Base-by-base conservation (phyloP, 371 early-diverging fungal genomes). In the Rhizomucor pusillus region DNA sequence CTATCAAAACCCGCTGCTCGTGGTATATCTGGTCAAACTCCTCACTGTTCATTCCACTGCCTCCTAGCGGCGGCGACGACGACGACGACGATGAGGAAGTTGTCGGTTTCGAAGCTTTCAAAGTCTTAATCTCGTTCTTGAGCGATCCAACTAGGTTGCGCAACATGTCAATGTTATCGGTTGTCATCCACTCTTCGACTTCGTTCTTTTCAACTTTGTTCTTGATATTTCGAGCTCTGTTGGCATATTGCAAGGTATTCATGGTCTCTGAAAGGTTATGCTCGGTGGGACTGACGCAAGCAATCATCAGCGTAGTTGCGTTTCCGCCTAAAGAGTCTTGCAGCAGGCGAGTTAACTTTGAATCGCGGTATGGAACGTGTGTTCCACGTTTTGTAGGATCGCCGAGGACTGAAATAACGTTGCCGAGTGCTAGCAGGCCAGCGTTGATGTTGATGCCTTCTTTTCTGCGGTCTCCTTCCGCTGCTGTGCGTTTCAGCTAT, bases 161-260 rank as follows among this genome's bases (percentile, higher is more conserved):
- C 18, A 86, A 60, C 35, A 83, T 62, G 33, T 82, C 84, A 7
- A 82, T 59, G 62, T 83, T 85, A 19, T 79, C 84, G 24, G 69
- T 73, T 36, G 77, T 80, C 65, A 80, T 80, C 79, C 79, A 80
- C 54, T 90, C 90, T 50, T 87, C 87, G 16, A 71, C 60, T 45
- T 77, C 90, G 74, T 98, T 98, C 66, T 96, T 81, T 80, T 91
- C 94, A 73, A 97, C 95, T 80, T 95, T 95, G 85, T 97, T 96
- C 41, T 69, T 68, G 49, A 93, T 85, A 46, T 83, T 80, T 62
- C 92, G 92, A 47, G 90, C 86, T 16, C 91, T 73, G 4, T 82
- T 73, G 3, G 93, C 95, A 69, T 95, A 97, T 49, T 90, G 87
- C 24, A 97, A 75, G 0, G 95, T 97, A 55, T 88, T 91, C 34